A percentile compares a stretch with the other conserved stretches of the same genome.
Evolutionary conservation across 78 protist genomes (phyloP).

Genomic region (Dictyostelium intermedium): DNA sequence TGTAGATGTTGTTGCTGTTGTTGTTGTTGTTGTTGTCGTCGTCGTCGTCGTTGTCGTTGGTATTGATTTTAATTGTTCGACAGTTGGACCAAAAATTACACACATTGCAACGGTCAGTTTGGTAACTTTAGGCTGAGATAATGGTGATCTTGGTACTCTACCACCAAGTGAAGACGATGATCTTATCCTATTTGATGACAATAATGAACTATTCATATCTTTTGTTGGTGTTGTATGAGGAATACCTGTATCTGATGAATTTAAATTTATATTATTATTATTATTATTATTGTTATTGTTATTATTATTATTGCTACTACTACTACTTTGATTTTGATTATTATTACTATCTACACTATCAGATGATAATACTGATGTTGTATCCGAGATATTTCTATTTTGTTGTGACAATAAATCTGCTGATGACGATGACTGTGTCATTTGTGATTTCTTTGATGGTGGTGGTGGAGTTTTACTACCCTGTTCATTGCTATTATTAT

Average conservation of each 20-base stretch:
- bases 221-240: not conserved
- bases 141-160: conserved; percentile 20
- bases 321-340: not conserved
- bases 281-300: not conserved
- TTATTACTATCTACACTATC: not conserved
- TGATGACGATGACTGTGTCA: not conserved
- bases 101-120: conserved; percentile 66
- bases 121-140: conserved; percentile 15
- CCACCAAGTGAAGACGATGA: conserved; percentile 26
- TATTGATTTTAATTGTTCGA: not conserved
- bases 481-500: not conserved
- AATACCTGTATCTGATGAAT: not conserved
- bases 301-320: not conserved
- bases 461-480: not conserved
- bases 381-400: not conserved
- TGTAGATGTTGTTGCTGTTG: not conserved
- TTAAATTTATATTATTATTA: not conserved
- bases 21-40: not conserved
- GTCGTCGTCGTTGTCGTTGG: not conserved
- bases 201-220: not conserved
- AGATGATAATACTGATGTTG: not conserved
- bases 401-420: not conserved
- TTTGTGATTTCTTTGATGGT: not conserved
- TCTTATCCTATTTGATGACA: conserved; percentile 8
- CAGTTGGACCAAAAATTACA: conserved; percentile 63